These are phyloP conservation scores for Zymoseptoria pseudotritici DNA, from an alignment of 2,329 filamentous ascomycete genomes.

Conservation along the genomic window DNA sequence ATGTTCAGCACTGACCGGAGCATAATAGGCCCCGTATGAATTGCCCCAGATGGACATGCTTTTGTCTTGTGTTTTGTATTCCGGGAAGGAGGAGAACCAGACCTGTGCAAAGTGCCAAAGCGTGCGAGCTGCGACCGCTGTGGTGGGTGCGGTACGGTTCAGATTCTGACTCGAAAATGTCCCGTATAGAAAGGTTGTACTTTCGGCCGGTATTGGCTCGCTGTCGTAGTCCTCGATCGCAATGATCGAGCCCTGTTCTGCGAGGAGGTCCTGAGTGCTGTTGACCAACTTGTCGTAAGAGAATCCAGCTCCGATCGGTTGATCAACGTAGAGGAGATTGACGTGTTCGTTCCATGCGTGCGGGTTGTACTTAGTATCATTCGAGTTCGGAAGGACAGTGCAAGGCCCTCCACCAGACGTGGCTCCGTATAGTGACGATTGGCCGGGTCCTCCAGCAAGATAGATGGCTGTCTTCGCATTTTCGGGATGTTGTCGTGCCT, in stretches of 20 bases:
- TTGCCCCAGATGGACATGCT: constrained; percentile 18
- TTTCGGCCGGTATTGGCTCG: constrained; percentile 9
- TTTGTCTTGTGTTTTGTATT: constrained; percentile 11
- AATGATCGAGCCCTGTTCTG: constrained; percentile 24
- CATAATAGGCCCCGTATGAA: constrained; percentile 50
- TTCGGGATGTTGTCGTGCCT: constrained; percentile 45
- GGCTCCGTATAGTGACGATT: constrained; percentile 50
- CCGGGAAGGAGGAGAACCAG: constrained; percentile 30
- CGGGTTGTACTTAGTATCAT: constrained; percentile 41
- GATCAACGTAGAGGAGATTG: constrained; percentile 55
- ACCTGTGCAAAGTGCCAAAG: constrained; percentile 56
- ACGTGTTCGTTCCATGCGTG: constrained; percentile 53
- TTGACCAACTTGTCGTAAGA: constrained; percentile 54
- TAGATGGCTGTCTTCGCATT: constrained; percentile 53
- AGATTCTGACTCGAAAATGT: constrained; percentile 14
- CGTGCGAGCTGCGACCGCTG: constrained; percentile 29
- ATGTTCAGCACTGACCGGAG: constrained; percentile 51
- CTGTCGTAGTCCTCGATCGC: constrained; percentile 10
- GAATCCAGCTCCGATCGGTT: constrained; percentile 52
- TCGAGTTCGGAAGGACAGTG: constrained; percentile 34
- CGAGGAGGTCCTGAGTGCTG: constrained; percentile 46
- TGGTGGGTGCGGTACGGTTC: constrained; percentile 10
- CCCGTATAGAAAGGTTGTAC: constrained; percentile 18
- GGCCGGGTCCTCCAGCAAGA: constrained; percentile 55
- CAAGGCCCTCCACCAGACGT: constrained; percentile 44